A percentile compares a stretch with the other conserved stretches of the same genome.
These are phyloP conservation scores for Vitis vinifera DNA, from an alignment of 164 flowering plant species.

Conservation along the genomic window ASM3070453v1 NC_081805.1:10594001-10594500, in stretches of 20 bases:
- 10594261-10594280: conserved; percentile 40
- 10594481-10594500: conserved; percentile 87
- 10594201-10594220: conserved; percentile 85
- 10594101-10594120: too few species aligned
- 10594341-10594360: conserved; percentile 55
- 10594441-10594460: conserved; percentile 80
- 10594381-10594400: conserved; percentile 68
- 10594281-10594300: conserved; percentile 71
- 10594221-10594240: conserved; percentile 34
- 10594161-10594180: conserved; percentile 70
- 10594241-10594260: conserved; percentile 32
- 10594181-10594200: conserved; percentile 82
- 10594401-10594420: conserved; percentile 81
- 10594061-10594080: too few species aligned
- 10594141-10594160: too few species aligned
- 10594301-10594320: conserved; percentile 93
- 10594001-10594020: too few species aligned
- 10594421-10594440: conserved; percentile 81
- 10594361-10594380: conserved; percentile 86
- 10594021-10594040: too few species aligned
- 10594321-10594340: conserved; percentile 79
- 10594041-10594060: too few species aligned
- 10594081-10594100: too few species aligned
- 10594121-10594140: too few species aligned
- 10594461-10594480: conserved; percentile 78